A percentile compares a stretch with the other conserved stretches of the same genome.
phyloP scores from a whole-genome alignment of 768 basidiomycete species.

The Tricholoma hemisulphureum region DNA sequence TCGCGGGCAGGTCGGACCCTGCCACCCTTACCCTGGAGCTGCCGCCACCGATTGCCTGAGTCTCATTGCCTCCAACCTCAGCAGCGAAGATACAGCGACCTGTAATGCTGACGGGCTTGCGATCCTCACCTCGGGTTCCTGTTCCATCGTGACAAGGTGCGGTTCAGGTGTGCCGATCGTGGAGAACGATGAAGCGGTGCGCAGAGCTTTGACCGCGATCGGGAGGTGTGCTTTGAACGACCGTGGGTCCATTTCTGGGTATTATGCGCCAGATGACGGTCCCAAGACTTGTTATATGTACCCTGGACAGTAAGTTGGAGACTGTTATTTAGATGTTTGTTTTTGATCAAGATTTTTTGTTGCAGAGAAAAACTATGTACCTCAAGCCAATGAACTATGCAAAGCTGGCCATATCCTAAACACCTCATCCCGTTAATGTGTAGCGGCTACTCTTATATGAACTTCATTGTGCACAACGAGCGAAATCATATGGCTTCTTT shows the following conservation, averaged over 20 bases:
- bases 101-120: neutral
- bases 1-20: neutral
- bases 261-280: conserved; percentile 4
- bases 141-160: conserved; percentile 6
- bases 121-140: neutral
- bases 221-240: conserved; percentile 7
- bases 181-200: neutral
- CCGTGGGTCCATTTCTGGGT: conserved; percentile 5
- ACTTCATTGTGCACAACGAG: too few relatives aligned
- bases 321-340: too few relatives aligned
- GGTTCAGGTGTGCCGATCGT: neutral
- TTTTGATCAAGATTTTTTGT: too few relatives aligned
- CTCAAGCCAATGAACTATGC: too few relatives aligned
- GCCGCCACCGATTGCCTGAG: conserved; percentile 3
- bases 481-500: too few relatives aligned
- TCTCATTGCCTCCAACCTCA: neutral
- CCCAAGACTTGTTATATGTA: conserved; percentile 8
- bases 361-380: too few relatives aligned
- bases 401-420: too few relatives aligned
- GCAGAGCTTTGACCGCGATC: conserved; percentile 4
- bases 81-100: neutral
- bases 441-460: too few relatives aligned
- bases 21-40: conserved; percentile 10
- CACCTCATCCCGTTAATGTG: too few relatives aligned
- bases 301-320: conserved; percentile 2